Evolutionary conservation across 306 rosid genomes (phyloP).

Genomic region (Potentilla sterilis): DNA sequence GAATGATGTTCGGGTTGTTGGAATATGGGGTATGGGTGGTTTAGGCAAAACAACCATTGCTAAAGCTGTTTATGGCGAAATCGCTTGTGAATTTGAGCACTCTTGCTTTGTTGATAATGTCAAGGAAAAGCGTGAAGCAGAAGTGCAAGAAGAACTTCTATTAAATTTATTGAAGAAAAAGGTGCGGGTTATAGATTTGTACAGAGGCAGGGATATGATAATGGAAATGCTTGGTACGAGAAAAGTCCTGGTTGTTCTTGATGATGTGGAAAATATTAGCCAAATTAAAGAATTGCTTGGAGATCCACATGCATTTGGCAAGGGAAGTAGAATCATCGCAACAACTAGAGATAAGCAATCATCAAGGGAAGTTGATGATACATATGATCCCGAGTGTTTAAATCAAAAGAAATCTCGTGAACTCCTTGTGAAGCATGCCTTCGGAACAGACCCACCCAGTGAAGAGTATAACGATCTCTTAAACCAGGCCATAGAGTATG

Average conservation of each 20-base stretch:
- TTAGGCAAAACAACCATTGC: constrained; percentile 19
- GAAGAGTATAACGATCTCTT: too few species aligned
- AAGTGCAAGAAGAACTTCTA: constrained; percentile 16
- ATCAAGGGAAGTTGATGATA: not conserved
- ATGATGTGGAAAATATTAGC: not conserved
- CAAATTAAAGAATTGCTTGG: not conserved
- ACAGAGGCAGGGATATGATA: not conserved
- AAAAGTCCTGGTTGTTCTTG: not conserved
- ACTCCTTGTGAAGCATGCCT: not conserved
- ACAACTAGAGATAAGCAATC: not conserved
- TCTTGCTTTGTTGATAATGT: constrained; percentile 7
- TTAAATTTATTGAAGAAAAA: not conserved
- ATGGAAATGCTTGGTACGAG: not conserved
- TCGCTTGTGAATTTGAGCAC: not conserved
- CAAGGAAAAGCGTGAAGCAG: not conserved
- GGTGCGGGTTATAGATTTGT: not conserved
- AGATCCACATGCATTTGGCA: not conserved
- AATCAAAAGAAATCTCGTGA: not conserved
- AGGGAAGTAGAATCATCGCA: not conserved
- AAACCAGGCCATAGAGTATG: not conserved
- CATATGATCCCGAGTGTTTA: not conserved
- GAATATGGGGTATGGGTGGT: constrained; percentile 35
- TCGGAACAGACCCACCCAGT: not conserved
- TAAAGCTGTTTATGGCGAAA: not conserved
- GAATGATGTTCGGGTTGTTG: not conserved